Conservation (phyloP, 495 filamentous ascomycete species). For the Aspergillus cavernicola region DNA sequence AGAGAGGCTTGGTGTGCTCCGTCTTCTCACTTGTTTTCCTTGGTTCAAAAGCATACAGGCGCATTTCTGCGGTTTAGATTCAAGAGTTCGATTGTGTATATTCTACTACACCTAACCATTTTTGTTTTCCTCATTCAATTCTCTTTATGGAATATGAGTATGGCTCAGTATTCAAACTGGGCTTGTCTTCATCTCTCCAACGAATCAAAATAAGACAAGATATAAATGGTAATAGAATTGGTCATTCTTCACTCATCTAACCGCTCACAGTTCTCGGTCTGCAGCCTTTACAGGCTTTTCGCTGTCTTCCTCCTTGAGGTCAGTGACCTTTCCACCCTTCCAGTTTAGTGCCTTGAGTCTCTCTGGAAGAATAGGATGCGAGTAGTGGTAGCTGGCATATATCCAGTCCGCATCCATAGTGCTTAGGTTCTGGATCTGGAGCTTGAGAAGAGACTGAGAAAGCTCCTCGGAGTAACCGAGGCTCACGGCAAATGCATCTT, state of each 20-base stretch:
- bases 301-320: constrained; percentile 45
- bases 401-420: constrained; percentile 99
- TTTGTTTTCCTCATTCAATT: background rate
- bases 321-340: constrained; percentile 58
- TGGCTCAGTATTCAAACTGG: background rate
- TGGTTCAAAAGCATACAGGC: constrained; percentile 11
- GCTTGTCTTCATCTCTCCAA: background rate
- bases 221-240: background rate
- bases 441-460: constrained; percentile 84
- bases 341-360: constrained; percentile 85
- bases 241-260: background rate
- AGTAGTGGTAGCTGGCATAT: constrained; percentile 97
- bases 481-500: constrained; percentile 75
- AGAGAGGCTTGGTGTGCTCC: background rate
- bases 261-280: constrained; percentile 53
- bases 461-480: constrained; percentile 86
- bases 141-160: background rate
- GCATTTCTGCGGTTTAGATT: constrained; percentile 4
- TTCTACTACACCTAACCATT: background rate
- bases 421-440: constrained; percentile 96
- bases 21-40: background rate
- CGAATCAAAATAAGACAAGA: background rate
- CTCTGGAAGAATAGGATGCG: constrained; percentile 93
- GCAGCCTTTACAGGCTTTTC: constrained; percentile 53
- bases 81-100: background rate